These are phyloP conservation scores for Lithospermum erythrorhizon DNA, from an alignment of 257 asterid species.

Conservation along the genomic window DNA sequence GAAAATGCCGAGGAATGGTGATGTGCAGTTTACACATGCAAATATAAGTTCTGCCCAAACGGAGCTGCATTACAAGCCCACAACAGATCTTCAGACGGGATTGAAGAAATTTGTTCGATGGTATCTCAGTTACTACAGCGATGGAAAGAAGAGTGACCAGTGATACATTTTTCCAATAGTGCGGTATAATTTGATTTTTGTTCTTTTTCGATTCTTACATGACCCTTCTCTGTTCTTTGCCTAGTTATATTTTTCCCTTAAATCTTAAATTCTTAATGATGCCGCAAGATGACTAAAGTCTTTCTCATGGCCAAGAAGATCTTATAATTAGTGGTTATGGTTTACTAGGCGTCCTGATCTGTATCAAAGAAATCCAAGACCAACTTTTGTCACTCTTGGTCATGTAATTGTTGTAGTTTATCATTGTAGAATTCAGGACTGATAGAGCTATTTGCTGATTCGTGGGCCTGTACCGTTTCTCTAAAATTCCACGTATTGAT, in stretches of 20 bases:
- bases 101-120: slow-evolving; percentile 94
- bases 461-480: slow-evolving; percentile 42
- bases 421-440: slow-evolving; percentile 49
- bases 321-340: too few species aligned
- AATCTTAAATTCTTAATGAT: too few species aligned
- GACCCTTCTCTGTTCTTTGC: slow-evolving; percentile 27
- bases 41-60: slow-evolving; percentile 76
- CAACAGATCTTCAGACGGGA: slow-evolving; percentile 87
- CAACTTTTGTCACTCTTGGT: slow-evolving; percentile 26
- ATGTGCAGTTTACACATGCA: slow-evolving; percentile 86
- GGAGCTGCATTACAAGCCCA: slow-evolving; percentile 87
- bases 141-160: slow-evolving; percentile 72
- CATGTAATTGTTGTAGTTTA: slow-evolving; percentile 49
- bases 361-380: slow-evolving; percentile 21
- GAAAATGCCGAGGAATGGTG: slow-evolving; percentile 95
- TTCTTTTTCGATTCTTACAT: slow-evolving; percentile 51
- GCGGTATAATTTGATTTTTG: slow-evolving; percentile 58
- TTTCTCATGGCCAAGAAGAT: too few species aligned
- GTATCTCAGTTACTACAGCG: slow-evolving; percentile 72
- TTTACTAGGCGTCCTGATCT: not conserved
- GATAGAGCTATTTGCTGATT: slow-evolving; percentile 42
- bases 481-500: slow-evolving; percentile 25
- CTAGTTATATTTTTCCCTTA: slow-evolving; percentile 19
- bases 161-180: slow-evolving; percentile 39
- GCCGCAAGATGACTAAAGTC: too few species aligned